Evolutionary conservation across 768 basidiomycete genomes (phyloP).

Genomic region (Rhodosporidiobolus sp.): DNA sequence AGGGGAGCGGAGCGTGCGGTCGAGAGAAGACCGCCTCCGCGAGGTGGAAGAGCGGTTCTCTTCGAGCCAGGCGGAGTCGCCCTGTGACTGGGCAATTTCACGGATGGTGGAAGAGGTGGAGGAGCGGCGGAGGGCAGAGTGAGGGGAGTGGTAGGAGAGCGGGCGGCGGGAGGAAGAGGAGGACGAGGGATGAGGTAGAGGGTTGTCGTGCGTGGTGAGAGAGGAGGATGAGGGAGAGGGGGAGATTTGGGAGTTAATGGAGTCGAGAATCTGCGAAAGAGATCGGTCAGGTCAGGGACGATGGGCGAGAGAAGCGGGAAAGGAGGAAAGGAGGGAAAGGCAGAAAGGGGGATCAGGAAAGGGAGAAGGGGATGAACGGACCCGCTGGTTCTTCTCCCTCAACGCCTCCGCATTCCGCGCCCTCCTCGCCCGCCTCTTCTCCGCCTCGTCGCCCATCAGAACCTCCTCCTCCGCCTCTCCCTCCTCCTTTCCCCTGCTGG

Average conservation of each 20-base stretch:
- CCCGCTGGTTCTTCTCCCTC: slow-evolving; percentile 27
- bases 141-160: neutral
- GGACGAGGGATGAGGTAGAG: too few species aligned
- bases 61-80: slow-evolving; percentile 1
- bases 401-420: neutral
- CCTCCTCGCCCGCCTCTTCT: neutral
- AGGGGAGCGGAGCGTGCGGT: neutral
- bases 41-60: neutral
- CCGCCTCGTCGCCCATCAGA: too few species aligned
- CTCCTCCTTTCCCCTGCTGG: neutral
- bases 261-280: slow-evolving; percentile 22
- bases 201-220: too few species aligned
- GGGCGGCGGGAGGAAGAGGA: too few species aligned
- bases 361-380: too few species aligned
- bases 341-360: too few species aligned
- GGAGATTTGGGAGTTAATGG: slow-evolving; percentile 17
- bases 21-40: too few species aligned
- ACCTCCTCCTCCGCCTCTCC: neutral
- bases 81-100: neutral
- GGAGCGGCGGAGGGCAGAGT: slow-evolving; percentile 11
- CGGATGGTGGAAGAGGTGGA: slow-evolving; percentile 25
- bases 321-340: too few species aligned
- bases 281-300: too few species aligned
- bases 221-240: neutral
- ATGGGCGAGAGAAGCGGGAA: neutral